These are phyloP conservation scores for Hypoxylon sp. DNA, from an alignment of 2,329 filamentous ascomycete species.

Conservation along the genomic window DNA sequence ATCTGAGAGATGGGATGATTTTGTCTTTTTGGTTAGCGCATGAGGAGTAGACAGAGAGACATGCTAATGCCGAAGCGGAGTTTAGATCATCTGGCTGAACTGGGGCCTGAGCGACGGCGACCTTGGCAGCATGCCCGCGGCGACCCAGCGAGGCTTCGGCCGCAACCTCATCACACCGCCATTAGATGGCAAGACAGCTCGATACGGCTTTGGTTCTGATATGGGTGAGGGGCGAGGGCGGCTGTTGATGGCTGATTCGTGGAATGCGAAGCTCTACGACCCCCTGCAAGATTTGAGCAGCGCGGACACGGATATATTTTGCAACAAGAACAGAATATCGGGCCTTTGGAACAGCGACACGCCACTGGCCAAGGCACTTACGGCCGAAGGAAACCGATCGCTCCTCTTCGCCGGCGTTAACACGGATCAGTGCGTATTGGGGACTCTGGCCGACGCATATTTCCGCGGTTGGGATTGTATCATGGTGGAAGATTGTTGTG, in stretches of 20 bases:
- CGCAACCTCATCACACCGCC: slow-evolving; percentile 44
- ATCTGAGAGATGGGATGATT: not conserved
- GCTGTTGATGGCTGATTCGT: slow-evolving; percentile 60
- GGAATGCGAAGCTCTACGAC: slow-evolving; percentile 63
- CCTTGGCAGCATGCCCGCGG: slow-evolving; percentile 58
- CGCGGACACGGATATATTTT: slow-evolving; percentile 54
- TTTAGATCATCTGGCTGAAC: slow-evolving; percentile 42
- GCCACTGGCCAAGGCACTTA: slow-evolving; percentile 43
- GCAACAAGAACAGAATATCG: slow-evolving; percentile 66
- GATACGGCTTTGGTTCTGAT: slow-evolving; percentile 55
- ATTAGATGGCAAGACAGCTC: slow-evolving; percentile 20
- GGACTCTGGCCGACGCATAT: slow-evolving; percentile 63
- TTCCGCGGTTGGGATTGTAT: slow-evolving; percentile 64
- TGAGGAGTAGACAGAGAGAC: not conserved
- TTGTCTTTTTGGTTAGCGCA: not conserved
- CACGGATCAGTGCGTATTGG: slow-evolving; percentile 67
- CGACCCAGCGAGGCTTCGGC: slow-evolving; percentile 57
- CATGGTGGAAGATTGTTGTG: slow-evolving; percentile 61
- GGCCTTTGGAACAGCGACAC: slow-evolving; percentile 60
- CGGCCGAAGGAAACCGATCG: slow-evolving; percentile 46
- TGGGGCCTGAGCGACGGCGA: slow-evolving; percentile 65
- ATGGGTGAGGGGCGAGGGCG: slow-evolving; percentile 54
- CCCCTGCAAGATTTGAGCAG: slow-evolving; percentile 52
- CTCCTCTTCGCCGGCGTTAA: slow-evolving; percentile 67
- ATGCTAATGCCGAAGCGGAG: slow-evolving; percentile 6